Percentiles rank a stretch among this genome's conserved stretches.
Evolutionary conservation across 1,284 basidiomycete genomes (phyloP).

Genomic region (Xerocomus amazonicus): DNA sequence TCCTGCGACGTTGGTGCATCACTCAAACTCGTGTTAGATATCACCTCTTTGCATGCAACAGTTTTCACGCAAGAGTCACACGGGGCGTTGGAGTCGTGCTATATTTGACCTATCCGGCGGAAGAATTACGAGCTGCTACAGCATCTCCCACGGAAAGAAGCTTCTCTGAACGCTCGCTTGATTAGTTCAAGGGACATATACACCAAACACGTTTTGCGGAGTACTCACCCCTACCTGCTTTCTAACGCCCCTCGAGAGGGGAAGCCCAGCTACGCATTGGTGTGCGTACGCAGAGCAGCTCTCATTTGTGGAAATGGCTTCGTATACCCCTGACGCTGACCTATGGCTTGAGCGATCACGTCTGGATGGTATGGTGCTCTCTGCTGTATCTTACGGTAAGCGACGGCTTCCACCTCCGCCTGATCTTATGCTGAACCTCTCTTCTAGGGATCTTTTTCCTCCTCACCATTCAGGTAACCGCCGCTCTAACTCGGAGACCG

Average conservation of each 20-base stretch:
- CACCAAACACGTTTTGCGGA: too few relatives aligned
- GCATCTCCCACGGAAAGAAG: too few relatives aligned
- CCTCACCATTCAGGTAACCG: slow-evolving; percentile 20
- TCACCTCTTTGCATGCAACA: too few relatives aligned
- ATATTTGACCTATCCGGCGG: background rate
- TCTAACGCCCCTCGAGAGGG: too few relatives aligned
- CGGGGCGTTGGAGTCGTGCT: background rate
- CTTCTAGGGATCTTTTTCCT: slow-evolving; percentile 20
- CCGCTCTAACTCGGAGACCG: slow-evolving; percentile 8
- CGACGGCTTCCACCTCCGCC: background rate
- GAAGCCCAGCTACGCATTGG: too few relatives aligned
- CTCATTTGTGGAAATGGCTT: slow-evolving; percentile 13
- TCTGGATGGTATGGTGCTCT: slow-evolving; percentile 24
- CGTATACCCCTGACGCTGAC: slow-evolving; percentile 17
- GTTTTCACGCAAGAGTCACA: background rate
- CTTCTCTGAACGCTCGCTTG: too few relatives aligned
- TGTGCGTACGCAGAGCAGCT: too few relatives aligned
- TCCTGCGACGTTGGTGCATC: too few relatives aligned
- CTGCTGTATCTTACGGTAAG: slow-evolving; percentile 22
- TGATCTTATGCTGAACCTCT: background rate
- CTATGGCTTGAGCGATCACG: slow-evolving; percentile 29
- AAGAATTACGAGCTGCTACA: background rate
- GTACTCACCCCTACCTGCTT: too few relatives aligned
- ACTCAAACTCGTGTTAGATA: too few relatives aligned
- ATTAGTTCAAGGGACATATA: too few relatives aligned